Conservation (phyloP, 169 alveolate genomes). For the Neospora caninum region DNA sequence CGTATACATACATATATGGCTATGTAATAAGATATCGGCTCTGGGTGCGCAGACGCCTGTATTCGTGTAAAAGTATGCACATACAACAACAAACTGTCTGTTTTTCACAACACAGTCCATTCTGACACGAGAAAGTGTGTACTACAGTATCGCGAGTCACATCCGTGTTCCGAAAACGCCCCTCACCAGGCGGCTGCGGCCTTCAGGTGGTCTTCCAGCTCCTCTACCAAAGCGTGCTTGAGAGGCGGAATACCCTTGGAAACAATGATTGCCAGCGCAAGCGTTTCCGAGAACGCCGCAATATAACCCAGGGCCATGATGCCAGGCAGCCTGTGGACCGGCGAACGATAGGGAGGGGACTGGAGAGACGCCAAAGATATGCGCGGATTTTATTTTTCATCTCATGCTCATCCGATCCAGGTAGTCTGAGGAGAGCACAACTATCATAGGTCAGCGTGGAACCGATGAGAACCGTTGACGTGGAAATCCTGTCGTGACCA, state of each 20-base stretch:
- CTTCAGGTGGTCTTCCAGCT: slow-evolving; percentile 91
- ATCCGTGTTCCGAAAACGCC: no score
- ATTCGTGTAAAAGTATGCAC: no score
- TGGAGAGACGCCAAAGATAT: no score
- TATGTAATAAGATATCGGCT: no score
- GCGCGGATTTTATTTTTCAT: no score
- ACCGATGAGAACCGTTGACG: background rate
- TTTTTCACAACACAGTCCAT: no score
- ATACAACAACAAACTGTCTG: no score
- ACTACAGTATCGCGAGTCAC: no score
- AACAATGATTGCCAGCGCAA: slow-evolving; percentile 94
- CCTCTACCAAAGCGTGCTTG: slow-evolving; percentile 91
- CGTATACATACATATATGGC: no score
- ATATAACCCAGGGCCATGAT: slow-evolving; percentile 93
- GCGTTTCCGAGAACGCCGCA: slow-evolving; percentile 92
- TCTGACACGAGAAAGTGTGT: no score
- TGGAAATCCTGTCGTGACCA: background rate
- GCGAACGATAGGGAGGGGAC: background rate
- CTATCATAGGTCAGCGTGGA: background rate
- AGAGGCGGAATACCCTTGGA: slow-evolving; percentile 93
- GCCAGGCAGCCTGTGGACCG: slow-evolving; percentile 88
- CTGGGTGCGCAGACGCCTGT: no score
- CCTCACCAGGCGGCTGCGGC: slow-evolving; percentile 92
- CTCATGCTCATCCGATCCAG: background rate
- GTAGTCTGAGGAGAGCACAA: background rate